Base-by-base conservation (phyloP, 2,329 filamentous ascomycete species). In the Ascochyta fabae region DNA sequence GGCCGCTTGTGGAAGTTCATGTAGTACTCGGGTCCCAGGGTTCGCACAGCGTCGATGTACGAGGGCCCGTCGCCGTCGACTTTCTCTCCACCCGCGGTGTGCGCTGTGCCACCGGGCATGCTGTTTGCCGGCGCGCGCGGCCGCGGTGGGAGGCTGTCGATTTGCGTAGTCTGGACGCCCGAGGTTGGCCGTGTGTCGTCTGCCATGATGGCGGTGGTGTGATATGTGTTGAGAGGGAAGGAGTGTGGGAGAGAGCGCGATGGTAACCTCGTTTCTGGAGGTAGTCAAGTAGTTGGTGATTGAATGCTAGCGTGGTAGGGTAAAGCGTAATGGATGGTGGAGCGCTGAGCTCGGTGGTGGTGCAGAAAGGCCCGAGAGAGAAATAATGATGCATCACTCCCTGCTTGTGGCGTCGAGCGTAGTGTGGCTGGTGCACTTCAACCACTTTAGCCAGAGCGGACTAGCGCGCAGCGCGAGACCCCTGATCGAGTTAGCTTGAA, bases 1-100 rank as follows among this genome's bases (percentile, higher is more conserved):
- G 94, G 94, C 53, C 87, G 84, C 75, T 89, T 88, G 74, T 93
- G 88, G 48, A 96, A 80, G 40, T 86, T 85, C 40, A 86, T 75
- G 61, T 93, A 89, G 68, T 94, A 91, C 35, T 88, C 81, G 35
- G 82, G 71, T 58, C 86, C 86, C 58, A 94, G 87, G 43, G 83
- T 85, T 59, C 86, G 84, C 45, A 93, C 80, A 0, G 86, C 90
- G 38, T 91, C 87, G 34, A 73, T 62, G 45, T 75, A 71, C 15
- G 76, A 74, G n/a, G 87, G 60, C 1, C 59, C 64, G 6, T 62
- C 58, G 43, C 52, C 56, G n/a, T 68, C 66, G 4, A 63, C 53
- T 41, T 68, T 65, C 35, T 68, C 66, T 79, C 82, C 90, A 77
- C 80, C 89, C 9, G 83, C 82, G 76, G 80, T 88, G 78, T 86